Base-by-base conservation (phyloP, 176 grass and related monocot genomes). In the Hordeum vulgare region DNA sequence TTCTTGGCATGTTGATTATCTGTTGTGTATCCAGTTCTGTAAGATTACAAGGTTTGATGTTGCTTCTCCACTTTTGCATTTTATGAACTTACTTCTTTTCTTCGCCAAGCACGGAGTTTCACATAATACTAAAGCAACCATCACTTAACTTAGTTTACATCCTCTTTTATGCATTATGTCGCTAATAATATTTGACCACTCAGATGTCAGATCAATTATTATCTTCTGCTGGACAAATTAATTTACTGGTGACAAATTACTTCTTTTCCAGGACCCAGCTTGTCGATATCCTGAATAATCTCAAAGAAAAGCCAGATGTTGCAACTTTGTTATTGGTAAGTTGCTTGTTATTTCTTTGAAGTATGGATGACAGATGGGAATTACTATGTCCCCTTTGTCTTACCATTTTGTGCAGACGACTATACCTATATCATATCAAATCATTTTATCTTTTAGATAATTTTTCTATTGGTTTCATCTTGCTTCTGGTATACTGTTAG, bases 11-110 rank as follows among this genome's bases (percentile, higher is more conserved):
- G 91, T 99, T 81, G 93, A 99, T 61, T 99, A 96, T 92, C 86
- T 99, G 23, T 77, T 99, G 64, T 99, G 96, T 78, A 99, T 99
- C 81, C 96, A 99, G 85, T 99, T 99, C 86, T 99, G 96, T 82
- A 99, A 99, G 83, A 86, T 99, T 80, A 99, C 96, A 73, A 99
- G 96, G 96, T 99, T 81, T 85, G 78, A 62, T 74, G 83, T 71
- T 17, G 45, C 77, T 66, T 76, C 39, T 81, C 9, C 33, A 56
- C 21, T 81, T 71, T 73, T 84, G 20, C 29, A 65, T 45, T 76
- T 78, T 62, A 74, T 85, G 33, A n/a, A n/a, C 11, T 9, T 72
- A 11, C 15, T 85, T 9, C 8, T 28, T 36, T 68, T 23, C 20
- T 39, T 39, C 10, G 21, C 20, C 33, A 68, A 68, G 4, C 21